Conservation (phyloP, 1,139 yeast genomes). For the Kodamaea sp. region DNA sequence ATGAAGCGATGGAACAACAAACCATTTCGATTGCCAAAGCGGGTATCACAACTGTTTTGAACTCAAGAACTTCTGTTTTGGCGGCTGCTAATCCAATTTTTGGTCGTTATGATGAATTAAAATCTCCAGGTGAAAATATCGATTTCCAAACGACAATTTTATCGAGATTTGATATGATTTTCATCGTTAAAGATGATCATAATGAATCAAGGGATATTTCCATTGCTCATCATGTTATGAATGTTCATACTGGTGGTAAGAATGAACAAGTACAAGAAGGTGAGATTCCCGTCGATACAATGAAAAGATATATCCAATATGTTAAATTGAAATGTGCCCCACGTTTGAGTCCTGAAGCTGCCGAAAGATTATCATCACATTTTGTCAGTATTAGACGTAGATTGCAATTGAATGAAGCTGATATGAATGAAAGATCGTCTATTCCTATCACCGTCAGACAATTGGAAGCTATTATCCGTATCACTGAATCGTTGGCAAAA, state of each 20-base stretch:
- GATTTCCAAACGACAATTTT: slow-evolving; percentile 96
- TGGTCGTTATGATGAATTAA: slow-evolving; percentile 94
- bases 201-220: slow-evolving; percentile 80
- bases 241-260: slow-evolving; percentile 81
- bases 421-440: slow-evolving; percentile 84
- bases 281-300: slow-evolving; percentile 83
- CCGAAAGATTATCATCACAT: slow-evolving; percentile 89
- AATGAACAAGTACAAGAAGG: slow-evolving; percentile 61
- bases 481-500: slow-evolving; percentile 91
- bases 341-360: slow-evolving; percentile 80
- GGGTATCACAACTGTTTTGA: slow-evolving; percentile 93
- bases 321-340: slow-evolving; percentile 93
- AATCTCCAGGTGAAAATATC: slow-evolving; percentile 95
- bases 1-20: slow-evolving; percentile 99
- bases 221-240: slow-evolving; percentile 93
- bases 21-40: slow-evolving; percentile 99
- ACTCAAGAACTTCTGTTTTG: slow-evolving; percentile 91
- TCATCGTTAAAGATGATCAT: slow-evolving; percentile 94
- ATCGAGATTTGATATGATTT: slow-evolving; percentile 98
- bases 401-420: slow-evolving; percentile 75
- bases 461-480: slow-evolving; percentile 94
- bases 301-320: slow-evolving; percentile 90
- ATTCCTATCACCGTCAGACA: slow-evolving; percentile 98
- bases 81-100: slow-evolving; percentile 98
- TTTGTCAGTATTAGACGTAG: slow-evolving; percentile 87